Conservation (phyloP, 106 monocot species). For the Apostasia shenzhenica region DNA sequence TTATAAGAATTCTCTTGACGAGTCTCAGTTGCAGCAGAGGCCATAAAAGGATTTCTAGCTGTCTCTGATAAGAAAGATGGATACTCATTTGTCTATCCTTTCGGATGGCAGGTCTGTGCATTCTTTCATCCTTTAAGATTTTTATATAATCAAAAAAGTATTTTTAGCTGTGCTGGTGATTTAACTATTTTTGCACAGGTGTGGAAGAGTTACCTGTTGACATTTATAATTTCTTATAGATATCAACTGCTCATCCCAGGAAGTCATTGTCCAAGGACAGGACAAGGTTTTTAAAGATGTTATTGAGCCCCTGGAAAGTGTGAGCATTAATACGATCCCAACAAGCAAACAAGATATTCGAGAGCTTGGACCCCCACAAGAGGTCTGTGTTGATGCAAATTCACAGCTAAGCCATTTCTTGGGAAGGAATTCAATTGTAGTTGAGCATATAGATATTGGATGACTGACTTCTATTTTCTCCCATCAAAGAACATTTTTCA, state of each 20-base stretch:
- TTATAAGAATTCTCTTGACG: constrained; percentile 43
- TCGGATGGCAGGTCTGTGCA: constrained; percentile 79
- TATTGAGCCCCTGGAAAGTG: constrained; percentile 92
- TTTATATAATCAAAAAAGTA: not conserved
- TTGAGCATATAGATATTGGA: no score
- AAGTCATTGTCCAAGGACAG: constrained; percentile 82
- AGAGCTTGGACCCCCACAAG: constrained; percentile 80
- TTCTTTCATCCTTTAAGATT: not conserved
- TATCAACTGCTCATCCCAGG: constrained; percentile 38
- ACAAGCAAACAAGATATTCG: constrained; percentile 70
- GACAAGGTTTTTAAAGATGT: constrained; percentile 98
- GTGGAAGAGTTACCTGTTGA: constrained; percentile 12
- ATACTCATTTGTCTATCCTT: constrained; percentile 84
- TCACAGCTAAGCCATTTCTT: no score
- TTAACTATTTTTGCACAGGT: not conserved
- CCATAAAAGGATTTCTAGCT: constrained; percentile 78
- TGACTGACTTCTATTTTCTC: no score
- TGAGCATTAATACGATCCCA: constrained; percentile 67
- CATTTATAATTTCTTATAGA: constrained; percentile 15
- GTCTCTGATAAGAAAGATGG: constrained; percentile 80
- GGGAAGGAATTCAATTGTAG: no score
- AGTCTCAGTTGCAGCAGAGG: constrained; percentile 78
- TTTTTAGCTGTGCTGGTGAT: not conserved
- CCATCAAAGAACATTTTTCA: no score
- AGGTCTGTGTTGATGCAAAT: constrained; percentile 25